phyloP scores from a whole-genome alignment of 1,139 yeast genomes.

The Nakaseomyces delphensis region DNA sequence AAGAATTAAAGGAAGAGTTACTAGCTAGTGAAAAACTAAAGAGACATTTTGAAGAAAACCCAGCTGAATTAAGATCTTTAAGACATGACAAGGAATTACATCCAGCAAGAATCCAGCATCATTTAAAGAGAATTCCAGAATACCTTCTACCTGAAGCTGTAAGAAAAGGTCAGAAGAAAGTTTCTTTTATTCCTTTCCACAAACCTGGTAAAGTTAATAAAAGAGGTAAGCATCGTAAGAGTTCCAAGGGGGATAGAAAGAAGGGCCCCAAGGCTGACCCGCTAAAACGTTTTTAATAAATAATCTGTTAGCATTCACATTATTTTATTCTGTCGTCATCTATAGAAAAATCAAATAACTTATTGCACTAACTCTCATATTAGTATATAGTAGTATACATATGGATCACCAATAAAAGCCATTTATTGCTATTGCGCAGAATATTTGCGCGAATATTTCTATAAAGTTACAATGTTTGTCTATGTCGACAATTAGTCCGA shows the following conservation, averaged over 20 bases:
- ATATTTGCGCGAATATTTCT: neutral
- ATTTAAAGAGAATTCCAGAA: slow-evolving; percentile 86
- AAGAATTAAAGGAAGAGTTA: slow-evolving; percentile 81
- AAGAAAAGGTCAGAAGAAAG: slow-evolving; percentile 46
- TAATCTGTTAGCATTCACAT: slow-evolving; percentile 1
- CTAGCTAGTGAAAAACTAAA: slow-evolving; percentile 82
- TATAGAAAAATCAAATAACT: neutral
- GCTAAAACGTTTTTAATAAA: slow-evolving; percentile 47
- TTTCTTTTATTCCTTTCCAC: slow-evolving; percentile 73
- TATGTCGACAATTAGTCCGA: neutral
- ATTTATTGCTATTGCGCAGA: too few species aligned
- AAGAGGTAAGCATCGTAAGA: slow-evolving; percentile 34
- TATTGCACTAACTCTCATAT: neutral
- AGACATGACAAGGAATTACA: slow-evolving; percentile 90
- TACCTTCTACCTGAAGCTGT: slow-evolving; percentile 81
- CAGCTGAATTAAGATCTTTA: slow-evolving; percentile 82
- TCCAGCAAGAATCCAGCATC: slow-evolving; percentile 72
- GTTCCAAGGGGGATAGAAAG: slow-evolving; percentile 13
- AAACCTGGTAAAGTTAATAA: slow-evolving; percentile 45
- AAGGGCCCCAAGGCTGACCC: slow-evolving; percentile 49
- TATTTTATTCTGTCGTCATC: neutral
- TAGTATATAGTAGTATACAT: neutral
- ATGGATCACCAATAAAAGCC: neutral
- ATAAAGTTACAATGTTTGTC: neutral
- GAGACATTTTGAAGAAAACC: slow-evolving; percentile 94